These are phyloP conservation scores for Fraxinus floribunda DNA, from an alignment of 305 asterid genomes.

Conservation along the genomic window DNA sequence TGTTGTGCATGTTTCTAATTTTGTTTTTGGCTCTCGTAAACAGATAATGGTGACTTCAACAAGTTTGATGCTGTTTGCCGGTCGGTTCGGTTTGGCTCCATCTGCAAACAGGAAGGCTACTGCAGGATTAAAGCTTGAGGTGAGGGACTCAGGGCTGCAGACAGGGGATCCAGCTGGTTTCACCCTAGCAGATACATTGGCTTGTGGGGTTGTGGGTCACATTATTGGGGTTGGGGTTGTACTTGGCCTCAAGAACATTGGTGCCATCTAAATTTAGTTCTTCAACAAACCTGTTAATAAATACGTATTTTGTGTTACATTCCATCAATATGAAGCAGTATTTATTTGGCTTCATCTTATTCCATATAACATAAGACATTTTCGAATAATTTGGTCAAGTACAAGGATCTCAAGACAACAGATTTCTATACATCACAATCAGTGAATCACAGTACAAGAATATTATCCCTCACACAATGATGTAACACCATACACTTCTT, in stretches of 20 bases:
- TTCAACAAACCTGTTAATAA: neutral
- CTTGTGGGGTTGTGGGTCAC: slow-evolving; percentile 82
- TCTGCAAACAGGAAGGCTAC: slow-evolving; percentile 92
- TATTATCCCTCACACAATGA: neutral
- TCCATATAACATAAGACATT: neutral
- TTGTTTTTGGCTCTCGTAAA: neutral
- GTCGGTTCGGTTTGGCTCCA: slow-evolving; percentile 90
- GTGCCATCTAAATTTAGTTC: slow-evolving; percentile 40
- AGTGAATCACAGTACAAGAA: neutral
- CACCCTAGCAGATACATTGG: slow-evolving; percentile 90
- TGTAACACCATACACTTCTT: slow-evolving; percentile 1
- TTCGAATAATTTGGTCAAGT: neutral
- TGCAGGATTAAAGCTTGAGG: slow-evolving; percentile 73
- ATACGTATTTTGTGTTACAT: neutral
- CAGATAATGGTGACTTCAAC: slow-evolving; percentile 89
- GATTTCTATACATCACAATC: slow-evolving; percentile 18
- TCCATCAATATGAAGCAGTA: neutral
- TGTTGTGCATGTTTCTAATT: neutral
- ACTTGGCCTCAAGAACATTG: slow-evolving; percentile 81
- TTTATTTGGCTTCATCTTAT: neutral
- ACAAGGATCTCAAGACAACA: neutral
- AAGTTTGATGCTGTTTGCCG: slow-evolving; percentile 83
- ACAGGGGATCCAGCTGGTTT: slow-evolving; percentile 97
- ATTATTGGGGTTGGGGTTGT: slow-evolving; percentile 95
- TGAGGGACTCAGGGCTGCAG: slow-evolving; percentile 82